Evolutionary conservation across 2,329 filamentous ascomycete genomes (phyloP).

Genomic region (Xylaria sp.): DNA sequence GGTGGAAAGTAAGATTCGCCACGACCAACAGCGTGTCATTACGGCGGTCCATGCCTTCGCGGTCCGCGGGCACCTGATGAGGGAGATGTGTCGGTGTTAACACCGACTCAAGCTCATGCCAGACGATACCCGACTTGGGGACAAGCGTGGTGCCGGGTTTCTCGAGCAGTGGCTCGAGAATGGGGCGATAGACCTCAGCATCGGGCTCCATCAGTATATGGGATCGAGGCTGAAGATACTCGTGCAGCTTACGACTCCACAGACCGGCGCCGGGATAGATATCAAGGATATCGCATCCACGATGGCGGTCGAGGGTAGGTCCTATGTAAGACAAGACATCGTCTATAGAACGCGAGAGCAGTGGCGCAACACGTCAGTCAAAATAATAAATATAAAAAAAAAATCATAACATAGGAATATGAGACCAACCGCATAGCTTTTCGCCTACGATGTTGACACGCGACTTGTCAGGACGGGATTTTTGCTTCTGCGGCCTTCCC

Average conservation of each 20-base stretch:
- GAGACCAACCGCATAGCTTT: slow-evolving; percentile 41
- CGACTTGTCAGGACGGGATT: slow-evolving; percentile 29
- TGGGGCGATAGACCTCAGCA: slow-evolving; percentile 49
- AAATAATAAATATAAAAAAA: not conserved
- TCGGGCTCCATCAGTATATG: slow-evolving; percentile 81
- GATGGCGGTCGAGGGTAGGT: slow-evolving; percentile 61
- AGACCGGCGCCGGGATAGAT: slow-evolving; percentile 75
- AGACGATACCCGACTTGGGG: slow-evolving; percentile 53
- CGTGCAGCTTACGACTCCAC: slow-evolving; percentile 73
- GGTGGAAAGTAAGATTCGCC: slow-evolving; percentile 57
- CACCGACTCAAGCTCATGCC: slow-evolving; percentile 52
- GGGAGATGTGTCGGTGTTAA: slow-evolving; percentile 48
- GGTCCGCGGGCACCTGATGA: slow-evolving; percentile 45
- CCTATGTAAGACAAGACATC: slow-evolving; percentile 66
- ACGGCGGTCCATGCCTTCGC: slow-evolving; percentile 39
- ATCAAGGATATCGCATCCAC: slow-evolving; percentile 80
- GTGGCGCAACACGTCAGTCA: not conserved
- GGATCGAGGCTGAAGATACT: slow-evolving; percentile 67
- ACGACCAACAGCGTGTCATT: slow-evolving; percentile 73
- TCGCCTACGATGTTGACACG: slow-evolving; percentile 51
- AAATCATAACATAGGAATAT: slow-evolving; percentile 2
- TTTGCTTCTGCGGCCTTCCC: not conserved
- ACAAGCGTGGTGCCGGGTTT: slow-evolving; percentile 46
- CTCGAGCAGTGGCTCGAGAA: slow-evolving; percentile 54
- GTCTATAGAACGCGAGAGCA: slow-evolving; percentile 41